These are phyloP conservation scores for Myrica gale DNA, from an alignment of 306 rosid species.

Conservation along the genomic window DNA sequence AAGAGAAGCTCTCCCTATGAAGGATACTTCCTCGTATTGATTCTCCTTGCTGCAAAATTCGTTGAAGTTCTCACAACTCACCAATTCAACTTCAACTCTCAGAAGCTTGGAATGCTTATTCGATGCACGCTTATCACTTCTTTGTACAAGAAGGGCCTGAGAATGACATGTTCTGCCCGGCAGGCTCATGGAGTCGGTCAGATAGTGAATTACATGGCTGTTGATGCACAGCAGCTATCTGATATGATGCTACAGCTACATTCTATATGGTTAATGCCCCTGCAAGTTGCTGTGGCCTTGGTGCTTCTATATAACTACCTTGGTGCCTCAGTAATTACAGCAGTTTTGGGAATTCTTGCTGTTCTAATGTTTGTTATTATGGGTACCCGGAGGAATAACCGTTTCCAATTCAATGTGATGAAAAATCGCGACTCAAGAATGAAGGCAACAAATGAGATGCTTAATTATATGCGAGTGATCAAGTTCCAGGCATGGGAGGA, in stretches of 20 bases:
- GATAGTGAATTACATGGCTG: conserved; percentile 96
- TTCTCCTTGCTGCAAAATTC: conserved; percentile 64
- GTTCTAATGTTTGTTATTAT: conserved; percentile 46
- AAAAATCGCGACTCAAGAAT: conserved; percentile 80
- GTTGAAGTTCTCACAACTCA: conserved; percentile 72
- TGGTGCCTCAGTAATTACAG: conserved; percentile 54
- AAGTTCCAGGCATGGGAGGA: conserved; percentile 99
- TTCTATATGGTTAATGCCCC: conserved; percentile 84
- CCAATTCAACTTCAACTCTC: conserved; percentile 86
- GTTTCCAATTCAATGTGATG: conserved; percentile 65
- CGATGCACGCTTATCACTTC: conserved; percentile 76
- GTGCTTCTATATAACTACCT: conserved; percentile 58
- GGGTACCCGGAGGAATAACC: conserved; percentile 49
- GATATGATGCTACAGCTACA: conserved; percentile 93
- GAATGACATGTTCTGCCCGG: conserved; percentile 70
- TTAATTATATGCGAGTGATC: conserved; percentile 90
- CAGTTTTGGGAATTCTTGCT: conserved; percentile 47
- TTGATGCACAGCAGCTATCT: conserved; percentile 83
- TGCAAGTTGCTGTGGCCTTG: conserved; percentile 66
- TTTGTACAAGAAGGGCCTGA: conserved; percentile 78
- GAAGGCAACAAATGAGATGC: conserved; percentile 97
- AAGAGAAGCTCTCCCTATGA: conserved; percentile 68
- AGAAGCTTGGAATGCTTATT: conserved; percentile 90
- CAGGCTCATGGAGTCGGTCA: conserved; percentile 92
- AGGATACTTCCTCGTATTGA: conserved; percentile 77